Evolutionary conservation across 768 basidiomycete genomes (phyloP).

Genomic region (Leccinum longicurvipes): DNA sequence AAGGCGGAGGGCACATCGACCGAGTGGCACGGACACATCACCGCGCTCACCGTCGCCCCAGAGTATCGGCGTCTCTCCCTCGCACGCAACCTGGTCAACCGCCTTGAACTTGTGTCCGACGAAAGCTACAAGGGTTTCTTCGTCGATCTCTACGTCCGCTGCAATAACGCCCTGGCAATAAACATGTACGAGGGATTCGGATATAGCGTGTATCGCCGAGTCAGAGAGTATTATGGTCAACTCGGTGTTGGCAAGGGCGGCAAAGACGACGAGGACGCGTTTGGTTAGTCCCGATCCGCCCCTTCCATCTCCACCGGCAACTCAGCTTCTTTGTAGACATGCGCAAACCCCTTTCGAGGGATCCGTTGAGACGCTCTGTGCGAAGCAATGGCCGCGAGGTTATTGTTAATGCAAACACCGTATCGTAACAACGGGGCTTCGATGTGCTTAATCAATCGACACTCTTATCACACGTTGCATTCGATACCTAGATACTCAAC

Average conservation of each 20-base stretch:
- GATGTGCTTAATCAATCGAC: slow-evolving; percentile 4
- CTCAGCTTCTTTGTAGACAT: slow-evolving; percentile 41
- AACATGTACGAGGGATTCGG: slow-evolving; percentile 90
- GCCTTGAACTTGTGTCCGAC: slow-evolving; percentile 85
- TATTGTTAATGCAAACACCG: slow-evolving; percentile 46
- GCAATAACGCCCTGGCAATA: slow-evolving; percentile 80
- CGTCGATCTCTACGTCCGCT: slow-evolving; percentile 94
- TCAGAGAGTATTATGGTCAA: slow-evolving; percentile 85
- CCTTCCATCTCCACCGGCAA: not conserved
- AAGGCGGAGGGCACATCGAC: slow-evolving; percentile 78
- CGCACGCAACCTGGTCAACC: slow-evolving; percentile 80
- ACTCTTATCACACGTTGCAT: slow-evolving; percentile 10
- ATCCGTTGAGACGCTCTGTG: slow-evolving; percentile 59
- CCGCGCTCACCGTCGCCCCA: slow-evolving; percentile 91
- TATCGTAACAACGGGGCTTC: slow-evolving; percentile 28
- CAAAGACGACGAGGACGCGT: slow-evolving; percentile 85
- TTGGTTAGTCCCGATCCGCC: slow-evolving; percentile 55
- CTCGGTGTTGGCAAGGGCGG: slow-evolving; percentile 75
- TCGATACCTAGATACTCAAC: slow-evolving; percentile 37
- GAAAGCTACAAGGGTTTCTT: slow-evolving; percentile 80
- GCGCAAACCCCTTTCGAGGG: slow-evolving; percentile 71
- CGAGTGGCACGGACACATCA: slow-evolving; percentile 95
- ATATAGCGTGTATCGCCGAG: slow-evolving; percentile 89
- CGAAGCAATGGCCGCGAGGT: slow-evolving; percentile 71
- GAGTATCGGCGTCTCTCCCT: slow-evolving; percentile 87